Base-by-base conservation (phyloP, 2,329 filamentous ascomycete species). In the Pseudocercospora macadamiae region DNA sequence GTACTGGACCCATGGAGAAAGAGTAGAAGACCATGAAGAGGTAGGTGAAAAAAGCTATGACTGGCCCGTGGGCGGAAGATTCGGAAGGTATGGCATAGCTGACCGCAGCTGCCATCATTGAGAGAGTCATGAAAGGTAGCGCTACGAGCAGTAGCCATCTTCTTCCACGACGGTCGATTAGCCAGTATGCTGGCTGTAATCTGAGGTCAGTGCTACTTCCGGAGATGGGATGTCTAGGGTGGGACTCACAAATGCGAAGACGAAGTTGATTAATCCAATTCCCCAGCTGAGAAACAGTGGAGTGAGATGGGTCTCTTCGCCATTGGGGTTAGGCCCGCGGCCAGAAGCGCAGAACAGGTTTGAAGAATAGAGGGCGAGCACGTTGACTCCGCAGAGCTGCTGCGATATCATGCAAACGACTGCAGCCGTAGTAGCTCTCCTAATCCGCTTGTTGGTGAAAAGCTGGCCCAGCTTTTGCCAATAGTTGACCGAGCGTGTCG, bases 131-230 rank as follows among this genome's bases (percentile, higher is more conserved):
- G 54, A 79, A 74, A 0, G 79, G 79, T 55, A 81, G 77, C 0
- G 79, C 80, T 12, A 69, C 59, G 19, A 77, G 69, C 7, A 77
- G 66, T 4, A 86, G 71, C 26, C 79, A 80, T 23, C 84, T 77
- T 10, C 84, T 78, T 1, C 84, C 84, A 60, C 81, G 81, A 0
- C 77, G 82, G 61, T 86, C 83, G 63, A 86, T 86, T 3, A 83
- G 83, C 76, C 77, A 84, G 39, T 86, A 75, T 1, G 84, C 83
- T 0, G 84, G 84, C 36, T 39, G 19, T 39, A 39, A n/a, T 19
- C 6, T 2, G 10, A 39, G 10, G 36, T 39, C 36, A 39, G 36
- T 7, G 19, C 6, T 3, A 7, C 18, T 16, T 16, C n/a, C n/a
- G n/a, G n/a, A n/a, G n/a, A n/a, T n/a, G 18, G 12, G 12, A 8